phyloP scores from a whole-genome alignment of 2,329 filamentous ascomycete species.

The Microthyrium microscopicum region DNA sequence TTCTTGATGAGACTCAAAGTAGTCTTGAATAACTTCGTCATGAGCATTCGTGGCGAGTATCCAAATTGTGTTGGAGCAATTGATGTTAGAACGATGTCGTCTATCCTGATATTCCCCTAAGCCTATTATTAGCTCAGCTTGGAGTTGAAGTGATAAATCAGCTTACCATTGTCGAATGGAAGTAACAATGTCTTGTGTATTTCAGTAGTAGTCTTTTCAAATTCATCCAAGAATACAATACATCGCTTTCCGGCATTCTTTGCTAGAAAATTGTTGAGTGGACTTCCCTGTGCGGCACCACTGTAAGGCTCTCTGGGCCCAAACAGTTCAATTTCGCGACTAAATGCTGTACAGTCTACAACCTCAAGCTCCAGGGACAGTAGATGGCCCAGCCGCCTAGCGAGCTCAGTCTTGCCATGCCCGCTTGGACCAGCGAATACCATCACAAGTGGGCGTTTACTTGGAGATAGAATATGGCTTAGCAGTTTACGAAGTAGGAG shows the following conservation, averaged over 20 bases:
- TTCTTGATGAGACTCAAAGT: slow-evolving; percentile 19
- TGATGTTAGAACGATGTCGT: slow-evolving; percentile 16
- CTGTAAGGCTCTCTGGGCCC: slow-evolving; percentile 22
- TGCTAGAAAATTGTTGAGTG: slow-evolving; percentile 32
- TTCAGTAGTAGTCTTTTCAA: slow-evolving; percentile 29
- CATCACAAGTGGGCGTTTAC: slow-evolving; percentile 19
- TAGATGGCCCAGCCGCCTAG: slow-evolving; percentile 24
- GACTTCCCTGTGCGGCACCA: slow-evolving; percentile 21
- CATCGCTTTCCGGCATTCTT: slow-evolving; percentile 18
- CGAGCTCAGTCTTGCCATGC: slow-evolving; percentile 34
- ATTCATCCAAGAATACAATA: slow-evolving; percentile 36
- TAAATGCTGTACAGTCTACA: slow-evolving; percentile 26
- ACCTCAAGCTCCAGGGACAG: slow-evolving; percentile 21
- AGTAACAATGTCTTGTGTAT: slow-evolving; percentile 28
- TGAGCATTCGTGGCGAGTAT: slow-evolving; percentile 31
- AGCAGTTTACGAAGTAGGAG: slow-evolving; percentile 14
- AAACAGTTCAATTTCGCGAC: slow-evolving; percentile 25
- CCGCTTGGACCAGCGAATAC: slow-evolving; percentile 29
- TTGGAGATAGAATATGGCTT: slow-evolving; percentile 16
- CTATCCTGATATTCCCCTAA: slow-evolving; percentile 24
- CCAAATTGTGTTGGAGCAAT: slow-evolving; percentile 32
- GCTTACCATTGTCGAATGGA: slow-evolving; percentile 27
- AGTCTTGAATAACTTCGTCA: slow-evolving; percentile 23
- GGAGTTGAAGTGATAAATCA: slow-evolving; percentile 5
- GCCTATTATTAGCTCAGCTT: neutral